Evolutionary conservation across 352 stramenopile species (phyloP).

Genomic region (Globisporangium camurandrum): DNA sequence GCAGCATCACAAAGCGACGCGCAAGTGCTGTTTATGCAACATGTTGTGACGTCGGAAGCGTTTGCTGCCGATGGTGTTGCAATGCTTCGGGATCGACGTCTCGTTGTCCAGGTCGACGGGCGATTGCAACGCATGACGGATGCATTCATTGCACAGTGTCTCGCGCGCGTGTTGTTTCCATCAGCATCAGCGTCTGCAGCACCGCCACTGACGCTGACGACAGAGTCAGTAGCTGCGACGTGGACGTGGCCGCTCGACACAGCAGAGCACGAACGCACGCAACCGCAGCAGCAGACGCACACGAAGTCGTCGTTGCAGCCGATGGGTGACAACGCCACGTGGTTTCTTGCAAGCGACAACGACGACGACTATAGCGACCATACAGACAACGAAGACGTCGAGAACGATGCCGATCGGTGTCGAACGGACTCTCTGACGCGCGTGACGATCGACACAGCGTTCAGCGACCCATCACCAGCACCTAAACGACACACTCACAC

Average conservation of each 20-base stretch:
- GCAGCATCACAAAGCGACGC: conserved; percentile 33
- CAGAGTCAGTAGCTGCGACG: background rate
- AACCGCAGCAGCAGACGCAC: no score
- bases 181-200: no score
- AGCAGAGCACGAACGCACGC: no score
- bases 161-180: conserved; percentile 63
- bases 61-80: conserved; percentile 38
- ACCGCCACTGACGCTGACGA: conserved; percentile 24
- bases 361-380: background rate
- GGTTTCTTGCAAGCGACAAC: background rate
- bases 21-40: conserved; percentile 50
- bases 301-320: no score
- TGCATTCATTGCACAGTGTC: conserved; percentile 53
- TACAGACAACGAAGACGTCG: conserved; percentile 2
- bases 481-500: background rate
- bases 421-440: background rate
- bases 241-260: background rate
- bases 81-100: conserved; percentile 39
- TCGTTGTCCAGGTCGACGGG: conserved; percentile 61
- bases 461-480: conserved; percentile 1
- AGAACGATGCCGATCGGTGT: background rate
- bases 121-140: conserved; percentile 46
- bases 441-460: conserved; percentile 4
- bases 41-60: conserved; percentile 56
- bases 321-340: no score